A percentile compares a stretch with the other conserved stretches of the same genome.
These are phyloP conservation scores for Colletotrichum tropicale DNA, from an alignment of 2,329 filamentous ascomycete species.

Conservation along the genomic window DNA sequence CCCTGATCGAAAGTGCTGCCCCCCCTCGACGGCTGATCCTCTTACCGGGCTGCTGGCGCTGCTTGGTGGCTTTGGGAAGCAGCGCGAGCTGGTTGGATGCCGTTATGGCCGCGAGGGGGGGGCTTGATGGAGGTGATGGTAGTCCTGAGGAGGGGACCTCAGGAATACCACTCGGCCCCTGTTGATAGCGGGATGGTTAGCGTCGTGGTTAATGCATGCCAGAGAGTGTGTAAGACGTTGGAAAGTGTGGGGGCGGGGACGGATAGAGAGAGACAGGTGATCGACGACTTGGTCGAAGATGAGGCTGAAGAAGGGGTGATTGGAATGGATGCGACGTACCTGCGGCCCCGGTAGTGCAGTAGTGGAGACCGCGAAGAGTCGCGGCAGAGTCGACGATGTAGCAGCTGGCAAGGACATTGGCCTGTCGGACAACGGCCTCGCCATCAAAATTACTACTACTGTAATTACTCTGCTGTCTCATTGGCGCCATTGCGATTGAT, in stretches of 20 bases:
- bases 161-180: conserved; percentile 94
- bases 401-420: conserved; percentile 88
- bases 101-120: conserved; percentile 81
- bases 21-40: conserved; percentile 72
- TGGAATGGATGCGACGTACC: conserved; percentile 51
- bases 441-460: conserved; percentile 76
- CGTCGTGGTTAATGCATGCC: background rate
- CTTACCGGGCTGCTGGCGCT: conserved; percentile 40
- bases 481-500: conserved; percentile 63
- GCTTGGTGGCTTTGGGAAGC: conserved; percentile 57
- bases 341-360: conserved; percentile 90
- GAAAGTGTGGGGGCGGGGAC: background rate
- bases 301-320: background rate
- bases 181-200: conserved; percentile 22
- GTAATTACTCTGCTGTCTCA: conserved; percentile 72
- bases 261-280: background rate
- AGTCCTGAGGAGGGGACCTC: conserved; percentile 86
- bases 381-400: conserved; percentile 80
- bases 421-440: conserved; percentile 66
- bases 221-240: background rate
- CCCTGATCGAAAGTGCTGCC: conserved; percentile 95
- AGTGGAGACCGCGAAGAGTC: conserved; percentile 84
- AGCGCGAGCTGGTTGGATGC: conserved; percentile 71
- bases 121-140: conserved; percentile 85
- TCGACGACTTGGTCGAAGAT: conserved; percentile 22